These are phyloP conservation scores for Cenococcum geophilum DNA, from an alignment of 495 filamentous ascomycete species.

Conservation along the genomic window DNA sequence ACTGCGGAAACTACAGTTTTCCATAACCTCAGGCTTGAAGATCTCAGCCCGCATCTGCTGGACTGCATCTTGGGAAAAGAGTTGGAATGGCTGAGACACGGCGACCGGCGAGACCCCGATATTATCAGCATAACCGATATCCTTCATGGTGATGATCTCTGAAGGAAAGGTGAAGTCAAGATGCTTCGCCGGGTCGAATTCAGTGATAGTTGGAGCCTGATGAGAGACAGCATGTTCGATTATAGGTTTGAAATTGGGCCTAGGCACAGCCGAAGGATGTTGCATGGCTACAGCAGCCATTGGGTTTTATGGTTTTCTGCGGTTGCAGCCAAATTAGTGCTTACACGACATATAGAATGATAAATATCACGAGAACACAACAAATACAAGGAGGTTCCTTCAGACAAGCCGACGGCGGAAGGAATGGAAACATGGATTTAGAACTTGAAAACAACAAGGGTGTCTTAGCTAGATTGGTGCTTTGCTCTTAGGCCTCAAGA, in stretches of 20 bases:
- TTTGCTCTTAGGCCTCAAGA: no score
- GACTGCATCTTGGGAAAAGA: conserved; percentile 64
- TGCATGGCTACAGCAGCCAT: conserved; percentile 26
- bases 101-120: conserved; percentile 59
- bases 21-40: conserved; percentile 55
- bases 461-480: no score
- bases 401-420: background rate
- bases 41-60: conserved; percentile 61
- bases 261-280: conserved; percentile 13
- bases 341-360: background rate
- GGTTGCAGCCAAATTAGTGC: background rate
- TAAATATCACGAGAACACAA: background rate
- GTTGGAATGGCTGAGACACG: conserved; percentile 65
- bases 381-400: background rate
- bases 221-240: conserved; percentile 24
- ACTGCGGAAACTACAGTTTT: conserved; percentile 58
- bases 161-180: conserved; percentile 48
- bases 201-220: conserved; percentile 8
- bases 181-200: conserved; percentile 52
- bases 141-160: conserved; percentile 54
- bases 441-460: no score
- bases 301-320: conserved; percentile 8
- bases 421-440: background rate
- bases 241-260: conserved; percentile 29
- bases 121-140: conserved; percentile 50